These are phyloP conservation scores for Leucaena leucocephala DNA, from an alignment of 306 rosid genomes.

Conservation along the genomic window DNA sequence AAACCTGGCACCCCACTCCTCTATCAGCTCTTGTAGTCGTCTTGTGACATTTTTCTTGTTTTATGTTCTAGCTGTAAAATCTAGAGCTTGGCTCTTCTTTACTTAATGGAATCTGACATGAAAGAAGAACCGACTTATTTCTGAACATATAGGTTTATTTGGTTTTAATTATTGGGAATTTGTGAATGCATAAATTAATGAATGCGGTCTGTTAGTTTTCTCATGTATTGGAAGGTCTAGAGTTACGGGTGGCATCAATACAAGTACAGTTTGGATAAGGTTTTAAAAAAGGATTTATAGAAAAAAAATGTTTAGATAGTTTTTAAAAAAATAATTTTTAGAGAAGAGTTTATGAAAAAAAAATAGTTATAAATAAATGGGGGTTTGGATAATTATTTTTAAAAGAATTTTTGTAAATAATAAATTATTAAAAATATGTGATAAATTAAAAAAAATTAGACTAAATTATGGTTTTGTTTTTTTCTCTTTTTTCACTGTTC, in stretches of 20 bases:
- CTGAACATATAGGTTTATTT: neutral
- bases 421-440: too few relatives aligned
- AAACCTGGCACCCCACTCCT: neutral
- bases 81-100: neutral
- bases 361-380: too few relatives aligned
- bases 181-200: neutral
- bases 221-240: neutral
- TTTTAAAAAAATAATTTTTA: too few relatives aligned
- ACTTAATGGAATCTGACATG: neutral
- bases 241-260: neutral
- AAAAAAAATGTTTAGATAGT: too few relatives aligned
- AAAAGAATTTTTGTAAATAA: too few relatives aligned
- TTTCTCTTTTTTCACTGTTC: too few relatives aligned
- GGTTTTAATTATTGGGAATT: neutral
- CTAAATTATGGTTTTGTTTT: too few relatives aligned
- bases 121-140: neutral
- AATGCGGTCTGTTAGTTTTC: neutral
- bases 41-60: neutral
- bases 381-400: too few relatives aligned
- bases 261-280: too few relatives aligned
- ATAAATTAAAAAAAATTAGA: too few relatives aligned
- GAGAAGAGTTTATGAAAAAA: too few relatives aligned
- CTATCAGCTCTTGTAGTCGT: neutral
- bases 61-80: neutral
- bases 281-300: too few relatives aligned